Conservation (phyloP, 163 green algal species). For the Volvox carteri region DNA sequence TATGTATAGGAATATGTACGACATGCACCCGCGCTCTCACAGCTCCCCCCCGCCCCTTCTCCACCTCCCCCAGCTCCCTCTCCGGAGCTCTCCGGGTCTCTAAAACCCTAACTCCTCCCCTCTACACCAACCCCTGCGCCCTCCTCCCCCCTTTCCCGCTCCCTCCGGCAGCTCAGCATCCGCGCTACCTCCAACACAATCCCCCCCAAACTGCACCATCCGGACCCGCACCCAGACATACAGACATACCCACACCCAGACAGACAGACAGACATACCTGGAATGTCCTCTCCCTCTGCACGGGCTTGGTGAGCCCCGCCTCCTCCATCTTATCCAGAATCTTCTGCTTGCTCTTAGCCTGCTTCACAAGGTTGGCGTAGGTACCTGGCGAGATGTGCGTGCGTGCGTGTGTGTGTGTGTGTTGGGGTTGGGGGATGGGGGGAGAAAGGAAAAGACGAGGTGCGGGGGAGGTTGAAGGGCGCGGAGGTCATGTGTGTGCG, state of each 20-base stretch:
- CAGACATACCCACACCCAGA: not conserved
- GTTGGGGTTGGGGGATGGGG: not conserved
- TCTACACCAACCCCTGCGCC: no score
- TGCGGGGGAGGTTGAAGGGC: not conserved
- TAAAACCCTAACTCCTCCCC: no score
- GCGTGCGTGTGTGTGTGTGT: no score
- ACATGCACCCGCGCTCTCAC: no score
- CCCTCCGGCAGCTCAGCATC: no score
- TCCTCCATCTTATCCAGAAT: conserved; percentile 82
- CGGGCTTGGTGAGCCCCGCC: conserved; percentile 75
- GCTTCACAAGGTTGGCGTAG: conserved; percentile 86
- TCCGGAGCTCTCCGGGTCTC: no score
- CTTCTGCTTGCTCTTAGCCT: conserved; percentile 90
- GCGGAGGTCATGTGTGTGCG: not conserved
- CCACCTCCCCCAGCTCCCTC: no score
- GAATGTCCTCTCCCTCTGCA: conserved; percentile 68
- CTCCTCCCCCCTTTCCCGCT: no score
- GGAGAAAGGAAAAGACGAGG: not conserved
- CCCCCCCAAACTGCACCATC: no score
- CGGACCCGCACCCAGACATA: not conserved
- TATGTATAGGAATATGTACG: no score
- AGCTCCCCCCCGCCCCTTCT: no score
- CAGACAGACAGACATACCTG: not conserved
- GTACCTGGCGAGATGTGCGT: conserved; percentile 71
- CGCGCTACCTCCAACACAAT: no score